Conservation (phyloP, 2,329 filamentous ascomycete genomes). For the Arthroderma sp. region DNA sequence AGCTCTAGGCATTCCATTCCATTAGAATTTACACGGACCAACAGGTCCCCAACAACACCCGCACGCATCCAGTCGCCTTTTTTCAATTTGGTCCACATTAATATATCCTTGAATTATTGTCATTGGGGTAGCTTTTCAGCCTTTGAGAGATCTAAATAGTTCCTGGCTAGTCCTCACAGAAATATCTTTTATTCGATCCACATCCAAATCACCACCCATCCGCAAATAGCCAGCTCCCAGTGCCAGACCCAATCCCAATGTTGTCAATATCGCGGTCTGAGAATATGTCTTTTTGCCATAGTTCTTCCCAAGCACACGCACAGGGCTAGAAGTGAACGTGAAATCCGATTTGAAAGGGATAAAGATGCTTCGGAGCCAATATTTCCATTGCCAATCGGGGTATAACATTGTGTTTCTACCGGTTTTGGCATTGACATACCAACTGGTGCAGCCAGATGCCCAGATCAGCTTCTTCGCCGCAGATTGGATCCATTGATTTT, state of each 20-base stretch:
- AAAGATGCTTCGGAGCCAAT: slow-evolving; percentile 37
- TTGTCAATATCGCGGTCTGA: not conserved
- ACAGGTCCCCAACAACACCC: no score
- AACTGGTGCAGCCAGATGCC: slow-evolving; percentile 38
- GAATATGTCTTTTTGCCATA: not conserved
- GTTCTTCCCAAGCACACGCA: slow-evolving; percentile 1
- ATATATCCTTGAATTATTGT: no score
- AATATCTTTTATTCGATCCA: no score
- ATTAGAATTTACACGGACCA: no score
- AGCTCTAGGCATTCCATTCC: no score
- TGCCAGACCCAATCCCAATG: slow-evolving; percentile 4
- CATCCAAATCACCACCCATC: not conserved
- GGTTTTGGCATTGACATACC: slow-evolving; percentile 37
- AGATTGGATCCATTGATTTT: slow-evolving; percentile 29
- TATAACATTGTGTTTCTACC: slow-evolving; percentile 41
- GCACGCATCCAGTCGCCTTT: no score
- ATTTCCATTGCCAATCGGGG: slow-evolving; percentile 39
- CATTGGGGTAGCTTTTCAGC: no score
- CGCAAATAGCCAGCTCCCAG: slow-evolving; percentile 1
- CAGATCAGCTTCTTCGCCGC: slow-evolving; percentile 35
- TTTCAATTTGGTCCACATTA: no score
- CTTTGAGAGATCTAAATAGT: no score
- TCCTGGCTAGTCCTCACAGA: no score
- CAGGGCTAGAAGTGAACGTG: slow-evolving; percentile 14
- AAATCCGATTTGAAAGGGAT: slow-evolving; percentile 27